These are phyloP conservation scores for Gaeumannomyces sp. DNA, from an alignment of 2,329 filamentous ascomycete genomes.

Conservation along the genomic window DNA sequence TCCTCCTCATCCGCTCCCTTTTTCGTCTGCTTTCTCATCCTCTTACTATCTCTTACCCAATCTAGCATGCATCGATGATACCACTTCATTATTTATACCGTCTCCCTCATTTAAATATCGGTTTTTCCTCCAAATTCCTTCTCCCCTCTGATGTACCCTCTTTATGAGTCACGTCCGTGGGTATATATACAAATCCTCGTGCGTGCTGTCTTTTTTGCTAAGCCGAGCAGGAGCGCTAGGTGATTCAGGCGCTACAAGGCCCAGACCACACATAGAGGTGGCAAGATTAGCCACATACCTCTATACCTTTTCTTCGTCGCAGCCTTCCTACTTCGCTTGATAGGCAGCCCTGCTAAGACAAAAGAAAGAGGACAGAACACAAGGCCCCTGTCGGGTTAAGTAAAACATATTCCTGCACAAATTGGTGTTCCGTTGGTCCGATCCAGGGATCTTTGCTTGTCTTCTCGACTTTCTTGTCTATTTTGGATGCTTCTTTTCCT, in stretches of 20 bases:
- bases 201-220: not conserved
- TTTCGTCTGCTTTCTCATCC: not conserved
- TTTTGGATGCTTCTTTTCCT: not conserved
- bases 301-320: not conserved
- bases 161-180: not conserved
- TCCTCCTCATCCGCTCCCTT: not conserved
- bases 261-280: not conserved
- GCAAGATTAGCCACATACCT: not conserved
- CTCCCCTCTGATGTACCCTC: too few species aligned
- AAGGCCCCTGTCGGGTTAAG: not conserved
- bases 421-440: too few species aligned
- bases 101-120: not conserved
- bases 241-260: not conserved
- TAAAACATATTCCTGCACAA: too few species aligned
- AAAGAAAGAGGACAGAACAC: not conserved
- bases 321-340: not conserved
- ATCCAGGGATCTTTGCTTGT: not conserved
- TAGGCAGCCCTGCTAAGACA: not conserved
- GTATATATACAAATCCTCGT: not conserved
- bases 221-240: not conserved
- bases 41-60: not conserved
- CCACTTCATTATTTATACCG: not conserved
- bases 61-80: constrained; percentile 2
- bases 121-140: not conserved
- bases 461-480: not conserved